A percentile compares a stretch with the other conserved stretches of the same genome.
These are phyloP conservation scores for Flaveria ramosissima DNA, from an alignment of 129 eudicot species.

Conservation along the genomic window DNA sequence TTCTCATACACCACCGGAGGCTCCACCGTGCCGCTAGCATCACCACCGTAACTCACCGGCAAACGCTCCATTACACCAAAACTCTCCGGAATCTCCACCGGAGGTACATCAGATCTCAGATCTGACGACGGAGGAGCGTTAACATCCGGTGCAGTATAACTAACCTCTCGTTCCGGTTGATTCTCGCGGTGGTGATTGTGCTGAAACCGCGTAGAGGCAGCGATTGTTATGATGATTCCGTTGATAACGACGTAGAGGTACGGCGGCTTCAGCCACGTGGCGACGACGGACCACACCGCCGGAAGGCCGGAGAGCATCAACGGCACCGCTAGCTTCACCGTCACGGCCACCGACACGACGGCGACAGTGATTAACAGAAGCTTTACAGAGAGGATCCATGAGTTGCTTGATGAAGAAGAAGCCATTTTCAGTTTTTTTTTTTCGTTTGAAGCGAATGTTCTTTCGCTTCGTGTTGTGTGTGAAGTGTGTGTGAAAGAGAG, in stretches of 20 bases:
- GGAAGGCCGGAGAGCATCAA: constrained; percentile 18
- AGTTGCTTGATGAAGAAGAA: constrained; percentile 34
- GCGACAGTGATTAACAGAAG: constrained; percentile 46
- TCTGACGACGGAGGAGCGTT: constrained; percentile 34
- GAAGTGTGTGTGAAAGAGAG: constrained; percentile 18
- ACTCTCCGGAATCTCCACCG: constrained; percentile 17
- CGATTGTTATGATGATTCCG: constrained; percentile 73
- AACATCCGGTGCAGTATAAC: not conserved
- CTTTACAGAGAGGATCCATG: constrained; percentile 42
- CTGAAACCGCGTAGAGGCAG: constrained; percentile 56
- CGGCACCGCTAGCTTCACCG: constrained; percentile 45
- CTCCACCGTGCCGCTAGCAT: constrained; percentile 11
- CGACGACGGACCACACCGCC: constrained; percentile 37
- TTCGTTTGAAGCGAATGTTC: not conserved
- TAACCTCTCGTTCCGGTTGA: constrained; percentile 26
- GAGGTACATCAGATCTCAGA: constrained; percentile 20
- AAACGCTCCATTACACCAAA: constrained; percentile 3
- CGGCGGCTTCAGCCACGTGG: constrained; percentile 71
- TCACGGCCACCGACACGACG: constrained; percentile 42
- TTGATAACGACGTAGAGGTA: constrained; percentile 68
- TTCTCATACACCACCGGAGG: constrained; percentile 32
- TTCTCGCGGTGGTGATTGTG: constrained; percentile 21
- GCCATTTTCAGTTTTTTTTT: constrained; percentile 16
- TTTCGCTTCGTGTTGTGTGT: not conserved
- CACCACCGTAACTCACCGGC: constrained; percentile 2